Evolutionary conservation across 768 basidiomycete genomes (phyloP).

Genomic region (Calvatia gigantea): DNA sequence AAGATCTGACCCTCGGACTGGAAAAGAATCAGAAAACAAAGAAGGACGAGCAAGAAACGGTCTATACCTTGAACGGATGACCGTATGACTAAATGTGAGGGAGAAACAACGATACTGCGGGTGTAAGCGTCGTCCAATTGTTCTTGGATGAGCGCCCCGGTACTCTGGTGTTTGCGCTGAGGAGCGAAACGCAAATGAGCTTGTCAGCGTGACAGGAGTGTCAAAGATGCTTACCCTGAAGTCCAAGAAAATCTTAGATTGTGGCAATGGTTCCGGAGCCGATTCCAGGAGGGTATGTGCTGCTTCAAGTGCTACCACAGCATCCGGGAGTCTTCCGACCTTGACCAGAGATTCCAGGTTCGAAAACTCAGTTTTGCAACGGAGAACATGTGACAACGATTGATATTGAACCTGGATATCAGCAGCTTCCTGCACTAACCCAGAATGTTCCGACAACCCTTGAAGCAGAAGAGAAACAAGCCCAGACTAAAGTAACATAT

Average conservation of each 20-base stretch:
- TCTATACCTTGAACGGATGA: conserved; percentile 44
- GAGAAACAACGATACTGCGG: conserved; percentile 50
- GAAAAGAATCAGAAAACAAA: conserved; percentile 5
- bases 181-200: not conserved
- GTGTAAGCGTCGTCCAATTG: conserved; percentile 68
- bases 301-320: conserved; percentile 40
- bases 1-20: conserved; percentile 57
- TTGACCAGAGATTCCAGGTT: conserved; percentile 43
- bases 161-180: conserved; percentile 54
- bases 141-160: conserved; percentile 62
- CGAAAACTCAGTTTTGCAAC: conserved; percentile 46
- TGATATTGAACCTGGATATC: conserved; percentile 50
- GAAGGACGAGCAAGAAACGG: not conserved
- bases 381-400: conserved; percentile 51
- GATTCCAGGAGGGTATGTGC: conserved; percentile 42
- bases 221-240: conserved; percentile 48
- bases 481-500: conserved; percentile 49
- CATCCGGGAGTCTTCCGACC: conserved; percentile 61
- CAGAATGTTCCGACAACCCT: conserved; percentile 54
- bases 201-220: conserved; percentile 2
- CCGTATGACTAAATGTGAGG: conserved; percentile 46
- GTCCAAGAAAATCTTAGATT: conserved; percentile 50
- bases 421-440: conserved; percentile 57
- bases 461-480: conserved; percentile 57
- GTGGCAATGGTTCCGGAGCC: conserved; percentile 48